A percentile compares a stretch with the other conserved stretches of the same genome.
phyloP scores from a whole-genome alignment of 2,329 filamentous ascomycete genomes.

The Aspergillus sojae region DNA sequence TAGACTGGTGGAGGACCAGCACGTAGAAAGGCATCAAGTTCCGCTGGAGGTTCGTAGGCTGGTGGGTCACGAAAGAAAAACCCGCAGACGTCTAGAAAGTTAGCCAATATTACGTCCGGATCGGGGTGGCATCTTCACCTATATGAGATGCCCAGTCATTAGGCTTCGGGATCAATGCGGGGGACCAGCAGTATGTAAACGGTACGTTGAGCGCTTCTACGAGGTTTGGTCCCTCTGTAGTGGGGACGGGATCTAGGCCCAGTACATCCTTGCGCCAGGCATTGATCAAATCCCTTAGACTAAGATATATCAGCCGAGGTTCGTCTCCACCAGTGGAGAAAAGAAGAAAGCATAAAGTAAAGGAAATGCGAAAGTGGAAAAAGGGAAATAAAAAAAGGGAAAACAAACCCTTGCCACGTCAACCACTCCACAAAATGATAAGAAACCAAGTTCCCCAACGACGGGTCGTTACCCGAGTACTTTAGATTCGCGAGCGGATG shows the following conservation, averaged over 20 bases:
- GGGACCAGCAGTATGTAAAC: constrained; percentile 51
- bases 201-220: constrained; percentile 40
- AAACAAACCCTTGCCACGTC: constrained; percentile 51
- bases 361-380: neutral
- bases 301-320: constrained; percentile 11
- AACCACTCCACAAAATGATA: constrained; percentile 53
- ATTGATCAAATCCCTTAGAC: constrained; percentile 52
- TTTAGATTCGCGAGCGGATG: constrained; percentile 54
- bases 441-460: constrained; percentile 46
- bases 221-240: constrained; percentile 39
- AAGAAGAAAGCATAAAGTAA: neutral
- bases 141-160: constrained; percentile 43
- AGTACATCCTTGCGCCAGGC: constrained; percentile 39
- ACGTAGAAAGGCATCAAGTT: constrained; percentile 48
- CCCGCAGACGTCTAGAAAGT: constrained; percentile 41
- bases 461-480: constrained; percentile 30
- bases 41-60: constrained; percentile 41
- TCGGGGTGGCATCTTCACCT: constrained; percentile 21
- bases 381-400: no score
- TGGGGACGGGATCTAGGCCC: constrained; percentile 42
- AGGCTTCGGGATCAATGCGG: constrained; percentile 44
- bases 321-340: neutral
- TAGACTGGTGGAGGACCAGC: constrained; percentile 55
- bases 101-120: neutral
- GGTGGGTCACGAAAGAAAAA: constrained; percentile 47